A percentile compares a stretch with the other conserved stretches of the same genome.
Evolutionary conservation across 75 land plant species (phyloP).

Genomic region (Ceratopteris richardii): DNA sequence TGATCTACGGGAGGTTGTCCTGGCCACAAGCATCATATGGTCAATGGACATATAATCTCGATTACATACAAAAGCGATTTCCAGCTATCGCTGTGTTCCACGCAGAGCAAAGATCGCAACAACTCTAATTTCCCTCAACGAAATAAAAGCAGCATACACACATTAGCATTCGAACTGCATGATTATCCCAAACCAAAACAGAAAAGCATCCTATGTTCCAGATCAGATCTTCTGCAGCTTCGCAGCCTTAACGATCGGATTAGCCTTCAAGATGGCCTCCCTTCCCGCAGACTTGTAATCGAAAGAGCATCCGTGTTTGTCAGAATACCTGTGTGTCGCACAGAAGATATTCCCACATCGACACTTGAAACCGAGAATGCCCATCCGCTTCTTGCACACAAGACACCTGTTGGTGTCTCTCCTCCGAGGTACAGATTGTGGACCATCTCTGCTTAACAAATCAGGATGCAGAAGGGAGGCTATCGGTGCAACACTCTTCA

Average conservation of each 20-base stretch:
- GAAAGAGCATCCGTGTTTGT: conserved; percentile 34
- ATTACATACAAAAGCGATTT: no score
- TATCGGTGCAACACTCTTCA: no score
- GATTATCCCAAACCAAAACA: no score
- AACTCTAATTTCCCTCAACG: no score
- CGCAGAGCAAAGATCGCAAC: not conserved
- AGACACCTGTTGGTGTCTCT: conserved; percentile 24
- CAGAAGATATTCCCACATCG: conserved; percentile 49
- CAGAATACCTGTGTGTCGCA: conserved; percentile 40
- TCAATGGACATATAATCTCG: no score
- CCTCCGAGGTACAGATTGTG: not conserved
- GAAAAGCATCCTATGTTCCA: not conserved
- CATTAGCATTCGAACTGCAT: no score
- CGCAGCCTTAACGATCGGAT: conserved; percentile 40
- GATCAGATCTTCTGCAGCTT: conserved; percentile 39
- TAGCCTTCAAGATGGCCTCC: conserved; percentile 42
- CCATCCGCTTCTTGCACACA: conserved; percentile 39
- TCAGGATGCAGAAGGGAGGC: no score
- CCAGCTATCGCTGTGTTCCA: not conserved
- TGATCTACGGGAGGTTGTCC: no score
- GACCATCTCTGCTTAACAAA: no score
- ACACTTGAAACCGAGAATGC: conserved; percentile 51
- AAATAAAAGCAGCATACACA: no score
- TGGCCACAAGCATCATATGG: no score
- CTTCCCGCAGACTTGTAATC: conserved; percentile 54